Evolutionary conservation across 208 protist genomes (phyloP).

Genomic region (Leishmania tropica): DNA sequence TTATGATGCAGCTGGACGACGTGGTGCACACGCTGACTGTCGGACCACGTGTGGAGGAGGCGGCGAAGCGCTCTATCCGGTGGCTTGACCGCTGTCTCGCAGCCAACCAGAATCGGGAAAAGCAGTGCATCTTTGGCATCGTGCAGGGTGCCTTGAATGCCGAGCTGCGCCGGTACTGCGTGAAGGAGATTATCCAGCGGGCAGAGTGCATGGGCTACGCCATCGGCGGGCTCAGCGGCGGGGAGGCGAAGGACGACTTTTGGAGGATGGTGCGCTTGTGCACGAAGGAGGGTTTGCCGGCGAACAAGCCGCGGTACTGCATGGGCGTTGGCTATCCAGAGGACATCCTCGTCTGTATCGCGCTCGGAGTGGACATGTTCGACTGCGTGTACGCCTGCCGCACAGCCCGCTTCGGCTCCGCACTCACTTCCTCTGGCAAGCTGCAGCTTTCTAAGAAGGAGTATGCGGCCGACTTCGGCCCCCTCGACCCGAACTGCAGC

Average conservation of each 20-base stretch:
- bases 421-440: conserved; percentile 86
- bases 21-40: conserved; percentile 93
- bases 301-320: conserved; percentile 96
- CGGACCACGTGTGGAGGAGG: conserved; percentile 95
- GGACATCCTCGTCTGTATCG: conserved; percentile 98
- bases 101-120: conserved; percentile 91
- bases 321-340: conserved; percentile 99
- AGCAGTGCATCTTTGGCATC: conserved; percentile 99
- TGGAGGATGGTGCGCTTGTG: conserved; percentile 95
- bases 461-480: conserved; percentile 74
- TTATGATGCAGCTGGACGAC: conserved; percentile 99
- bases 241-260: conserved; percentile 98
- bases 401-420: conserved; percentile 97
- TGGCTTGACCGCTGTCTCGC: conserved; percentile 98
- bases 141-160: conserved; percentile 97
- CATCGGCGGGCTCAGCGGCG: conserved; percentile 98
- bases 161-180: conserved; percentile 88
- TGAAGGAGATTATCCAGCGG: conserved; percentile 94
- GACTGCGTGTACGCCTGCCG: conserved; percentile 99
- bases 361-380: conserved; percentile 99
- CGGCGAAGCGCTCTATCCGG: conserved; percentile 94
- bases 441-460: conserved; percentile 78
- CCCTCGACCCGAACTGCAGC: conserved; percentile 87
- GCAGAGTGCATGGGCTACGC: conserved; percentile 96
- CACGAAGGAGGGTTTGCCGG: conserved; percentile 83